Evolutionary conservation across 495 filamentous ascomycete species (phyloP), one percentile per base, ranked within the genome.

Genomic region (Neurospora sp.): DNA sequence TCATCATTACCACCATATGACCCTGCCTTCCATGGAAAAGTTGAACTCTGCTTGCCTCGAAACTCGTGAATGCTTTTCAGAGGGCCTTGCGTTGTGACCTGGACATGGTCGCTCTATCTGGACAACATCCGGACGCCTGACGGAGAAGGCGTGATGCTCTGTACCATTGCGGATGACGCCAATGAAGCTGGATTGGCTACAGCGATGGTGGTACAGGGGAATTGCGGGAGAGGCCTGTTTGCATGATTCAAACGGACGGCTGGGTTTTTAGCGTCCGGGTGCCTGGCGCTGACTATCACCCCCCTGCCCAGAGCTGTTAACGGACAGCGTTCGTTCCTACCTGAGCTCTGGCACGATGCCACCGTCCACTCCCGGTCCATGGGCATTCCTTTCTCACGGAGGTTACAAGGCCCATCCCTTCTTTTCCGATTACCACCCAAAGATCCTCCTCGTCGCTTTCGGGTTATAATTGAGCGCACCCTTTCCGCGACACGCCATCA

Each of bases 261-360:
- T 37, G 71, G 71, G 31, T 59, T 39, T 62, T 69, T 72, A 72
- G 71, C 71, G 46, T n/a, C n/a, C n/a, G n/a, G n/a, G n/a, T 69
- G 71, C n/a, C 23, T 39, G 27, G 23, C 0, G 54, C 54, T 62
- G 23, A 62, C 54, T 12, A 62, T 62, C 23, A 31, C 54, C 54
- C 54, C 54, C 54, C 54, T 35, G 54, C 18, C 27, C 18, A 69
- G 16, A 59, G 46, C 44, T 72, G 71, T 72, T 39, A 18, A 6
- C 62, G 39, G 44, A 66, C 73, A 74, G 70, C 70, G 73, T 39
- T 74, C 70, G 23, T 39, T 69, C 71, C 48, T 71, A 72, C 70
- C 73, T 70, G 70, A 59, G n/a, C 27, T 31, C 40, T 74, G 70
- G 70, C 54, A 69, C 70, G 73, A 74, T 71, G 41, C 71, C 73